Base-by-base conservation (phyloP, 75 land plant species). In the Picea sitchensis region DNA sequence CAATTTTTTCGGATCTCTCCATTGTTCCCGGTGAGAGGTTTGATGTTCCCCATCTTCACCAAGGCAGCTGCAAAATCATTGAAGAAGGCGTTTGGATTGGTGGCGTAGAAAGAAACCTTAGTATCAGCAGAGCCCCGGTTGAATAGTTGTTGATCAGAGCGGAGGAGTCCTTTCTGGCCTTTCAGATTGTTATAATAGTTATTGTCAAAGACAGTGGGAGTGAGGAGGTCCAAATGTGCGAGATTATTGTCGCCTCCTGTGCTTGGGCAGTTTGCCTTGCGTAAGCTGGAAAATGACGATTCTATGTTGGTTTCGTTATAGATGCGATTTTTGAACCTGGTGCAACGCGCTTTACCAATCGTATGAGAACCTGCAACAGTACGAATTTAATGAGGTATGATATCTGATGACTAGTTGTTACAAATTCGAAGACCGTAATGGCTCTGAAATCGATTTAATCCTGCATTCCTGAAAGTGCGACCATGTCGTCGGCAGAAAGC, bases 1-100 rank as follows among this genome's bases (percentile, higher is more conserved):
- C 86, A 85, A 47, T 85, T 82, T 41, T 36, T 17, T 2, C 84
- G 84, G 18, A 85, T 77, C 30, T 85, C 73, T 68, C 86, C 86
- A 1, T 73, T 14, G 7, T 23, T 20, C 6, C 64, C 80, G 5
- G 61, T 59, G 63, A 77, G 79, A 36, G 65, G 77, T 4, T 61
- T 77, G 32, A 62, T 78, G 20, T 30, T 59, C 31, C 84, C 79
- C 83, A 81, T 81, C 57, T 68, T 82, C 61, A 61, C 56, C 79
- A 84, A 23, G n/a, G 86, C 47, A 68, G 44, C n/a, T 17, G 65
- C 21, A 63, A 63, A 63, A 63, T 63, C 65, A 5, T 1, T 23
- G 26, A 63, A 63, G 65, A 63, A 63, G 2, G 21, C 26, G 2
- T 11, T 63, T n/a, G 21, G 65, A 21, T 63, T 63, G 12, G 6